Evolutionary conservation across 2,329 filamentous ascomycete genomes (phyloP).

Genomic region (Fusarium avenaceum): DNA sequence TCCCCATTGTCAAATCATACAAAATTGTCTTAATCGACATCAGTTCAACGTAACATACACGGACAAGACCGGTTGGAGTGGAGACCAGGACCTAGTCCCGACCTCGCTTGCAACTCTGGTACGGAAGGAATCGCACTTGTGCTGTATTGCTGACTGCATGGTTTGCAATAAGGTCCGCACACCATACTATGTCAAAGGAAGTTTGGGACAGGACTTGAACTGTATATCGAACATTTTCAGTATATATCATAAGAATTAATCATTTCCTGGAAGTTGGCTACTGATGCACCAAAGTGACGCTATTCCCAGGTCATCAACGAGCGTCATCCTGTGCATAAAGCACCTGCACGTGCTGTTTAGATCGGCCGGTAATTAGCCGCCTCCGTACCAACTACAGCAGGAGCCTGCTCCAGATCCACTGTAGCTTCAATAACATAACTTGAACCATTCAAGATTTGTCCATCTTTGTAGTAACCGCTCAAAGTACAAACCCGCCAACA

Average conservation of each 20-base stretch:
- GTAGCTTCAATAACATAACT: conserved; percentile 29
- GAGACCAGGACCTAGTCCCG: conserved; percentile 40
- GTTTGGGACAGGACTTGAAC: conserved; percentile 1
- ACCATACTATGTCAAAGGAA: neutral
- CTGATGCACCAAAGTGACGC: conserved; percentile 8
- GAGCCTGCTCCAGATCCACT: conserved; percentile 28
- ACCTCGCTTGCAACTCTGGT: conserved; percentile 36
- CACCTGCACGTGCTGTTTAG: conserved; percentile 17
- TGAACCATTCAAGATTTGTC: conserved; percentile 13
- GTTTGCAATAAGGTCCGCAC: neutral
- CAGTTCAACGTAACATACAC: conserved; percentile 34
- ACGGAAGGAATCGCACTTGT: conserved; percentile 39
- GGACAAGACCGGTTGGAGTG: conserved; percentile 42
- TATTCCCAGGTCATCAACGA: conserved; percentile 3
- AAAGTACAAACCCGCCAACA: conserved; percentile 50
- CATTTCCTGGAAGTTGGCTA: neutral
- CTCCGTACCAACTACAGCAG: conserved; percentile 5
- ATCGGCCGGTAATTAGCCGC: conserved; percentile 37
- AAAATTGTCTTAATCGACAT: conserved; percentile 24
- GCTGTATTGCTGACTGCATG: neutral
- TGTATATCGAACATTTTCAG: neutral
- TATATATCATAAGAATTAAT: neutral
- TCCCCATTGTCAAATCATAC: neutral
- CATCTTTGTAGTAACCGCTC: conserved; percentile 1
- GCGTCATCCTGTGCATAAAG: conserved; percentile 10